phyloP scores from a whole-genome alignment of 1,139 yeast genomes.

The Geotrichum aggregatum region DNA sequence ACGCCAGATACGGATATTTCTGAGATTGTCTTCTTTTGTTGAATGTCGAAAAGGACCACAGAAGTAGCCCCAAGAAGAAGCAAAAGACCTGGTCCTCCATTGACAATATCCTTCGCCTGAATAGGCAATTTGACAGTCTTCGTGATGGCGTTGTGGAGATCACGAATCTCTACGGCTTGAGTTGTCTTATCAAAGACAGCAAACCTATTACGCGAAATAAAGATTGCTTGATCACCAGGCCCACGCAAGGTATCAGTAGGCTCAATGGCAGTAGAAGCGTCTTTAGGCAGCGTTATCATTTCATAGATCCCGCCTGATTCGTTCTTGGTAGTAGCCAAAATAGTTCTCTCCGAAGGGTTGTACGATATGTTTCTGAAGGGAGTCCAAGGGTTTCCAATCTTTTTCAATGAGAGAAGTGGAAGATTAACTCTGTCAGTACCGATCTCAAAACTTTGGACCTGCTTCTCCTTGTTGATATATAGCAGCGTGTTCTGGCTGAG shows the following conservation, averaged over 20 bases:
- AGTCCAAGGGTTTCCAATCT: slow-evolving; percentile 80
- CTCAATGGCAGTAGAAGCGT: slow-evolving; percentile 87
- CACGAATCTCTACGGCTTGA: slow-evolving; percentile 73
- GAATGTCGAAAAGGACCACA: slow-evolving; percentile 85
- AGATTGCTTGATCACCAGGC: slow-evolving; percentile 78
- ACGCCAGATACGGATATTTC: slow-evolving; percentile 66
- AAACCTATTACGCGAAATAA: slow-evolving; percentile 91
- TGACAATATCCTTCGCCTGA: slow-evolving; percentile 66
- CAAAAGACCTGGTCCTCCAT: slow-evolving; percentile 79
- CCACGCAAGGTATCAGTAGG: slow-evolving; percentile 78
- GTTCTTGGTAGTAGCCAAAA: slow-evolving; percentile 75
- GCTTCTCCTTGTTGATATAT: slow-evolving; percentile 80
- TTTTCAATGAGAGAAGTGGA: slow-evolving; percentile 79
- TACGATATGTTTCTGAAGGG: slow-evolving; percentile 81
- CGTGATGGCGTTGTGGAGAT: slow-evolving; percentile 73
- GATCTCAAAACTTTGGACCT: slow-evolving; percentile 75
- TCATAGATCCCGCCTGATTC: slow-evolving; percentile 64
- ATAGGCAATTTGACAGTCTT: slow-evolving; percentile 75
- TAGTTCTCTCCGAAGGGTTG: slow-evolving; percentile 87
- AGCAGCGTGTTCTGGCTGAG: slow-evolving; percentile 64
- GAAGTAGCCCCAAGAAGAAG: slow-evolving; percentile 66
- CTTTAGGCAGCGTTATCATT: slow-evolving; percentile 74
- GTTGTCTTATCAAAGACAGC: slow-evolving; percentile 68
- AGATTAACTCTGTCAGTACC: slow-evolving; percentile 52
- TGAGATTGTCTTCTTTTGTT: slow-evolving; percentile 75